These are phyloP conservation scores for Physcomitrellopsis africana DNA, from an alignment of 225 moss, liverwort and hornwort genomes.

Conservation along the genomic window DNA sequence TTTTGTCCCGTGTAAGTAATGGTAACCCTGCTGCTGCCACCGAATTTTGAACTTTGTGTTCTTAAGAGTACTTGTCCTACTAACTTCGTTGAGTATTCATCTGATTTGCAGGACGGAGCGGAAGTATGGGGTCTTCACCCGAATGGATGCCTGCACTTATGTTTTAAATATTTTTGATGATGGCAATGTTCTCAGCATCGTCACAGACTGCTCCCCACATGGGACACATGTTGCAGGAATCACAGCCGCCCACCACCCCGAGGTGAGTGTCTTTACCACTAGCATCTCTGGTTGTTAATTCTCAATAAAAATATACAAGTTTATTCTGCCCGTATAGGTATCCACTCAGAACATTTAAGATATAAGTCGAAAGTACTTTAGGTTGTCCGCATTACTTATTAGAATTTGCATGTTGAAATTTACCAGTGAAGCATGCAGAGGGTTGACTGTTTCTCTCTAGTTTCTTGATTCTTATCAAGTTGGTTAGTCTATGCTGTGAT, in stretches of 20 bases:
- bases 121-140: constrained; percentile 70
- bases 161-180: constrained; percentile 66
- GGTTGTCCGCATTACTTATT: neutral
- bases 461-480: neutral
- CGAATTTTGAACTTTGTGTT: neutral
- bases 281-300: neutral
- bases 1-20: neutral
- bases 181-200: constrained; percentile 74
- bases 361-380: neutral
- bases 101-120: constrained; percentile 56
- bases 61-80: neutral
- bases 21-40: neutral
- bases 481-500: neutral
- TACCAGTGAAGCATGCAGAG: neutral
- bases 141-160: constrained; percentile 77
- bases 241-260: constrained; percentile 70
- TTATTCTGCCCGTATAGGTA: neutral
- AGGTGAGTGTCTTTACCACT: constrained; percentile 35
- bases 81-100: neutral
- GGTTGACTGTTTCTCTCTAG: neutral
- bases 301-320: neutral
- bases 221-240: constrained; percentile 85
- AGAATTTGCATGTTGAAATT: neutral
- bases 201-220: constrained; percentile 79
- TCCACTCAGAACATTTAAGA: neutral